Base-by-base conservation (phyloP, 768 basidiomycete species). In the Sistotremastrum suecicum region DNA sequence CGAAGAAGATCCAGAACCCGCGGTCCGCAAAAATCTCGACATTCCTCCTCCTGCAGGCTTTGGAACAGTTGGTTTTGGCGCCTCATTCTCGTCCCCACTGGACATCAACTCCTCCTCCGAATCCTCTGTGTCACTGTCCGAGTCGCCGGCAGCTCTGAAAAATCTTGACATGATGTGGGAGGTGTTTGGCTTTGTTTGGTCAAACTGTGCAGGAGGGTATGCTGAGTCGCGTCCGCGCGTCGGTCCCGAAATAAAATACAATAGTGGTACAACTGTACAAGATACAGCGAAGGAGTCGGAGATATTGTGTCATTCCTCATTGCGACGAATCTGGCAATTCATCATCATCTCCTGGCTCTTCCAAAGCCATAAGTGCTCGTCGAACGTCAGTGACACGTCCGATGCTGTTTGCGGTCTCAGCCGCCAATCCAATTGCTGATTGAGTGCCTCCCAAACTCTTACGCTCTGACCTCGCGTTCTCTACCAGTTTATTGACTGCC, bases 81-180 rank as follows among this genome's bases (percentile, higher is more conserved):
- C 49, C 39, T 73, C 61, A 47, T 76, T 77, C 48, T 86, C 83
- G 45, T 78, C 85, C 43, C 74, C 79, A 53, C 78, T 79, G 57
- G 74, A 76, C 63, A 87, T 76, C 46, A 72, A 66, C 60, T 80
- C 76, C 66, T 86, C 83, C 60, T 68, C 67, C 44, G 51, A 51
- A 48, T 75, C 72, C 49, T 78, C 77, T 37, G 76, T 71, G 41
- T 81, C 80, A 10, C 75, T 78, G 56, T 88, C 86, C 43, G 83
- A 84, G 61, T 88, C 84, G 61, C 75, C 81, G 49, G 76, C 84
- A 67, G 78, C 75, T 68, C 83, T 79, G 69, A 90, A 89, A 68
- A 91, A 90, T 58, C 86, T 78, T 50, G 87, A 89, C 85, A 90
- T 89, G 45, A 51, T 59, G 31, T 29, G 20, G 20, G 20, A 20